Evolutionary conservation across 371 early-diverging fungal genomes (phyloP), one percentile per base, ranked within the genome.

Genomic region (Sporodiniella umbellata): DNA sequence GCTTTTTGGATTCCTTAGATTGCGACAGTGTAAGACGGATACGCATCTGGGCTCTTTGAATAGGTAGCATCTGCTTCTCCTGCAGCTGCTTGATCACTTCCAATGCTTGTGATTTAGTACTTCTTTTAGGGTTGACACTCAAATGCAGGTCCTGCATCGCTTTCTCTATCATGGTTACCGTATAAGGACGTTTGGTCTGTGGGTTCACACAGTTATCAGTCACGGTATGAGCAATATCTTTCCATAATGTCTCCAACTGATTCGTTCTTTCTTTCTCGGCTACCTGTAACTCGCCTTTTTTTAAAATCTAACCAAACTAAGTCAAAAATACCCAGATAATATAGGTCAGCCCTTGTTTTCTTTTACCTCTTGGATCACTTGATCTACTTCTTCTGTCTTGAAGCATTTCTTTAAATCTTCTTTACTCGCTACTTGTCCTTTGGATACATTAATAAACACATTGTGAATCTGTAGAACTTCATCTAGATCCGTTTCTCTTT

Each of bases 91-190:
- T 89, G 48, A 99, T 96, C 14, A 94, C 90, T 42, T 96, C 96
- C 53, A 95, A 66, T 19, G 98, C 96, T 49, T 82, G 87, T 7
- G 81, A 81, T 59, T 98, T 98, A 21, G 91, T 85, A 56, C 83
- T 91, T 35, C 86, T 78, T 54, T 90, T 94, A 1, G 90, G 85
- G 60, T 94, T 89, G 42, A 96, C 85, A 42, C 88, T 89, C 55
- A 89, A 84, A 62, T 97, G 98, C 14, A 97, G 68, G 51, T 96
- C 95, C 3, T 79, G 78, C 88, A 99, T 90, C 12, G 94, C 90
- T 72, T 96, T 95, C 65, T 99, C 98, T 51, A 99, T 95, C 88
- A 97, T 94, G 12, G 94, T 89, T 28, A 93, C 89, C 0, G 99
- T 89, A 53, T 99, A 96, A 1, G 97, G 95, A 42, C 94, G 81